Conservation (phyloP, 139 green algal genomes). For the Deuterostichococcus epilithicus region DNA sequence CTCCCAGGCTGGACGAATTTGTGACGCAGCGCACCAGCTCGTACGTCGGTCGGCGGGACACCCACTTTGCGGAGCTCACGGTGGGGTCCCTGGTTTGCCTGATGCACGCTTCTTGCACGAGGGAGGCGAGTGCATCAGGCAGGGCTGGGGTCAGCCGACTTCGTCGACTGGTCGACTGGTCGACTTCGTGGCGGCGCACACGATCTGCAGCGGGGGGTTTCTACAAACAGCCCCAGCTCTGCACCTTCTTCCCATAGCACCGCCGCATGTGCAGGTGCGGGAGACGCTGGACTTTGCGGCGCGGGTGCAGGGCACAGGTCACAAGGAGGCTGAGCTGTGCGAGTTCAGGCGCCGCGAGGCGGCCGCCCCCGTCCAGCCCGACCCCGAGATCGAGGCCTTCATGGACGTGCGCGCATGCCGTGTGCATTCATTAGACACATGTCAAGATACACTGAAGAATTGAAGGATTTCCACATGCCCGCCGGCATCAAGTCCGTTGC, state of each 20-base stretch:
- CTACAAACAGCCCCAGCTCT: not conserved
- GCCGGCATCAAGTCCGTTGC: too few relatives aligned
- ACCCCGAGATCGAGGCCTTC: slow-evolving; percentile 17
- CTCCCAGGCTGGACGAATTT: slow-evolving; percentile 43
- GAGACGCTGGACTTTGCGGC: slow-evolving; percentile 68
- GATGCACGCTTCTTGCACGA: too few relatives aligned
- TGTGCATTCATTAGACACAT: too few relatives aligned
- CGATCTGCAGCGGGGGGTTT: not conserved
- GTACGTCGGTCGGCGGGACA: slow-evolving; percentile 52
- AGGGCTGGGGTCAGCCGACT: too few relatives aligned
- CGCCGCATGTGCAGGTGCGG: not conserved
- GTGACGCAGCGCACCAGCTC: slow-evolving; percentile 45
- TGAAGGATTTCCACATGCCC: too few relatives aligned
- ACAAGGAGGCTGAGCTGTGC: not conserved
- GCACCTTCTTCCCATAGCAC: not conserved
- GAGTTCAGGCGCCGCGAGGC: slow-evolving; percentile 20
- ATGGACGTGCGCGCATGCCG: slow-evolving; percentile 21
- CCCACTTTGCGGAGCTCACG: slow-evolving; percentile 62
- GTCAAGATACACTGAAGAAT: too few relatives aligned
- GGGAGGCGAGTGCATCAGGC: too few relatives aligned
- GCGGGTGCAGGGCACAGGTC: slow-evolving; percentile 1
- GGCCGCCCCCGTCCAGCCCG: slow-evolving; percentile 12
- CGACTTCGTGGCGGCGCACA: too few relatives aligned
- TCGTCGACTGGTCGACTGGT: too few relatives aligned
- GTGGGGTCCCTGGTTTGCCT: slow-evolving; percentile 19